phyloP scores from a whole-genome alignment of 176 grass and related monocot species.

The Cocos nucifera region DNA sequence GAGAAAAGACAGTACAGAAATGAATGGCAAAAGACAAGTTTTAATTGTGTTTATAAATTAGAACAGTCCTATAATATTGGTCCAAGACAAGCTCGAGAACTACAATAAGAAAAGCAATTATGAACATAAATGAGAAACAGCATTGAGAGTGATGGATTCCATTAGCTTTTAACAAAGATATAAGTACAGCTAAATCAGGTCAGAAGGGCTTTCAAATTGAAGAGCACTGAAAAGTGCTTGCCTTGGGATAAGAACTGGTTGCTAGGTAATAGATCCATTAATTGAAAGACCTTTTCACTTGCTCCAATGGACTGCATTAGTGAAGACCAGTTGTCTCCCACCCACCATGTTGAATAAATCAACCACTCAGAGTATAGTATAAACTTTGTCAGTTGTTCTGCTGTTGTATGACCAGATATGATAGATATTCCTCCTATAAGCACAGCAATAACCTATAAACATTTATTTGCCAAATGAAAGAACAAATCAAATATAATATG shows the following conservation, averaged over 20 bases:
- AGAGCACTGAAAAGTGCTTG: slow-evolving; percentile 24
- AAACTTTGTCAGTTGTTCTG: slow-evolving; percentile 97
- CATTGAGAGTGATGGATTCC: no score
- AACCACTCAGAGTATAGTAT: slow-evolving; percentile 92
- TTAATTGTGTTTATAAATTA: no score
- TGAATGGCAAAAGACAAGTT: no score
- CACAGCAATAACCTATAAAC: slow-evolving; percentile 85
- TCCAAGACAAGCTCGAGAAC: no score
- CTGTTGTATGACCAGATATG: slow-evolving; percentile 71
- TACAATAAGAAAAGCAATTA: no score
- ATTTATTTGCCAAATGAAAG: slow-evolving; percentile 54
- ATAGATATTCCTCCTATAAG: slow-evolving; percentile 91
- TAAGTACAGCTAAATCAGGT: no score
- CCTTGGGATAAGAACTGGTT: slow-evolving; percentile 61
- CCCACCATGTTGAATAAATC: slow-evolving; percentile 97
- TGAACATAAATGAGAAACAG: no score
- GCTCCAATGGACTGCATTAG: slow-evolving; percentile 92
- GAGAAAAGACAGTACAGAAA: no score
- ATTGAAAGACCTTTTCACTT: slow-evolving; percentile 91
- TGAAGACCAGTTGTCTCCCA: slow-evolving; percentile 98
- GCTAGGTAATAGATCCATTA: slow-evolving; percentile 91
- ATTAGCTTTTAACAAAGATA: no score
- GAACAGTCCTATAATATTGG: no score
- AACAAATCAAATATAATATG: background rate
- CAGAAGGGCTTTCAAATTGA: background rate